These are phyloP conservation scores for Iris pallida DNA, from an alignment of 116 monocot genomes.

Conservation along the genomic window DNA sequence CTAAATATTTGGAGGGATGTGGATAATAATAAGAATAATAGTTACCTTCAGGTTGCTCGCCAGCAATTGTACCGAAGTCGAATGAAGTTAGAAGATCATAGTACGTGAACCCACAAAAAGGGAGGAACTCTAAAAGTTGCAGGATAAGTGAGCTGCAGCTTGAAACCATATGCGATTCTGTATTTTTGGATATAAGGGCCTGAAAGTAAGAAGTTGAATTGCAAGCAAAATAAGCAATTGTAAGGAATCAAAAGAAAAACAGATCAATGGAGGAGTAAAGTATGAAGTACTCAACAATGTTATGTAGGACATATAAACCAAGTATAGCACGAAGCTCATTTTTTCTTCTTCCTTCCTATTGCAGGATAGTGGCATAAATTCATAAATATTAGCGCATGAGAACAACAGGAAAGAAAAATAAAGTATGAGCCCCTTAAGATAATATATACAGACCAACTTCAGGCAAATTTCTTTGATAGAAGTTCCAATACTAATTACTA, in stretches of 20 bases:
- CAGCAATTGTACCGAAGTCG: conserved; percentile 28
- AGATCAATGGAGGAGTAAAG: not conserved
- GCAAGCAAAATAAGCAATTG: conserved; percentile 6
- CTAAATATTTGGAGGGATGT: not conserved
- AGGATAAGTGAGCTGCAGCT: conserved; percentile 31
- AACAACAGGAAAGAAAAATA: conserved; percentile 1
- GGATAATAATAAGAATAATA: not conserved
- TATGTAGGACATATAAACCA: conserved; percentile 70
- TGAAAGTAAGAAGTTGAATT: conserved; percentile 26
- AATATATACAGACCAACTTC: conserved; percentile 45
- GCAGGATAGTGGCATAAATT: conserved; percentile 1
- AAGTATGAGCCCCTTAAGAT: not conserved
- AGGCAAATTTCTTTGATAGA: conserved; percentile 62
- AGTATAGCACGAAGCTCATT: conserved; percentile 70
- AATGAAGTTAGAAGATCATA: conserved; percentile 67
- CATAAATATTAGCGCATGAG: not conserved
- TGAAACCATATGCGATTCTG: conserved; percentile 25
- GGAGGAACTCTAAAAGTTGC: conserved; percentile 49
- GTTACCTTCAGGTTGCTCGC: conserved; percentile 37
- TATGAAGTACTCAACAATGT: conserved; percentile 47
- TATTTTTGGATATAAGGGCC: conserved; percentile 70
- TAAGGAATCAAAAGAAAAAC: conserved; percentile 2
- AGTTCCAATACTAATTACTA: conserved; percentile 45
- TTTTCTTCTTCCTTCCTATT: conserved; percentile 49
- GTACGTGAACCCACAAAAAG: conserved; percentile 65